Conservation (phyloP, 805 yeast genomes). For the Starmerella vitae region DNA sequence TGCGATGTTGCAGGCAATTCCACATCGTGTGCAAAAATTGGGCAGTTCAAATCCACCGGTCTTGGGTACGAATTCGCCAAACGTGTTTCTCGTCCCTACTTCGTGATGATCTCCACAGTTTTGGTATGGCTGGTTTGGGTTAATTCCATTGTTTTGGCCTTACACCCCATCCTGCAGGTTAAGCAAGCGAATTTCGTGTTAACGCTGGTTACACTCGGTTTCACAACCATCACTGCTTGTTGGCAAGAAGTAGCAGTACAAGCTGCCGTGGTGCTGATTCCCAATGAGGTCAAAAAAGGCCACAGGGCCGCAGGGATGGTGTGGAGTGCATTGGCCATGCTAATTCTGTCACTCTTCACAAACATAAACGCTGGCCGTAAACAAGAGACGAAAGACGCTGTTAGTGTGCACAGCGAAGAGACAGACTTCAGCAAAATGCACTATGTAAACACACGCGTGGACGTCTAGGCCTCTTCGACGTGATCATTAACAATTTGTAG, state of each 20-base stretch:
- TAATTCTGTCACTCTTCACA: slow-evolving; percentile 3
- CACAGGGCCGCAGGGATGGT: slow-evolving; percentile 16
- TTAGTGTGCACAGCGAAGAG: neutral
- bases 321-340: slow-evolving; percentile 14
- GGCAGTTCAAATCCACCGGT: slow-evolving; percentile 1
- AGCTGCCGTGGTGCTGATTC: slow-evolving; percentile 11
- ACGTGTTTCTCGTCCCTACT: slow-evolving; percentile 17
- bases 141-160: neutral
- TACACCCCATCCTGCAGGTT: neutral
- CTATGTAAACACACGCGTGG: neutral
- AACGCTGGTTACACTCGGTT: slow-evolving; percentile 2
- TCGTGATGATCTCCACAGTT: slow-evolving; percentile 8
- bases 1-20: slow-evolving; percentile 2
- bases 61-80: slow-evolving; percentile 10
- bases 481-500: slow-evolving; percentile 23
- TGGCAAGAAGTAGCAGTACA: slow-evolving; percentile 22
- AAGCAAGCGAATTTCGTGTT: neutral
- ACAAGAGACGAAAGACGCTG: neutral
- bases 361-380: neutral
- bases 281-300: slow-evolving; percentile 10
- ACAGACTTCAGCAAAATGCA: neutral
- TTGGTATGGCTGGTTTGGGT: neutral
- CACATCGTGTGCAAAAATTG: slow-evolving; percentile 2
- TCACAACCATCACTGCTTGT: slow-evolving; percentile 11
- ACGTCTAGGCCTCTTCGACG: slow-evolving; percentile 18